These are phyloP conservation scores for Populus tremula DNA, from an alignment of 345 rosid genomes.

Conservation along the genomic window DNA sequence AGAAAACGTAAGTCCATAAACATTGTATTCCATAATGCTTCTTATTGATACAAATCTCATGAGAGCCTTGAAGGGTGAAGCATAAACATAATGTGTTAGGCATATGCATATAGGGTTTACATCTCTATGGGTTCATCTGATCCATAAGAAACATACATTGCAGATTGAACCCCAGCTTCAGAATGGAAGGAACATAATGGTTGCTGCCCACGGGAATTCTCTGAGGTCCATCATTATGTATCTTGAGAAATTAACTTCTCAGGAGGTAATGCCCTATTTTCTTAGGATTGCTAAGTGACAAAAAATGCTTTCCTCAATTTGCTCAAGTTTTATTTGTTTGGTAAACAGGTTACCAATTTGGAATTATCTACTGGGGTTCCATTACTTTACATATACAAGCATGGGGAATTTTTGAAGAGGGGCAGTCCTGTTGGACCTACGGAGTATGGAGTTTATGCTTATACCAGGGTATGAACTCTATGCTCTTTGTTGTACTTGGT, in stretches of 20 bases:
- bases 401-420: slow-evolving; percentile 74
- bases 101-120: not conserved
- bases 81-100: too few relatives aligned
- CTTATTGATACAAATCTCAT: slow-evolving; percentile 1
- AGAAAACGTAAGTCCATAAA: slow-evolving; percentile 38
- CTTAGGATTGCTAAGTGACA: not conserved
- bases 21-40: not conserved
- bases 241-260: slow-evolving; percentile 90
- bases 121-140: slow-evolving; percentile 5
- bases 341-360: slow-evolving; percentile 62
- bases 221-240: slow-evolving; percentile 93
- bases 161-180: slow-evolving; percentile 87
- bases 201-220: slow-evolving; percentile 96
- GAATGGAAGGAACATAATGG: slow-evolving; percentile 76
- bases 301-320: not conserved
- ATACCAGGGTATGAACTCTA: slow-evolving; percentile 54
- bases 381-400: slow-evolving; percentile 87
- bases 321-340: not conserved
- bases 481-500: too few relatives aligned
- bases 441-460: slow-evolving; percentile 94
- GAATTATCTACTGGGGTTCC: slow-evolving; percentile 93
- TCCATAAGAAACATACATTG: slow-evolving; percentile 7
- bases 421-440: slow-evolving; percentile 86
- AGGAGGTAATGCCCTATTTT: slow-evolving; percentile 52
- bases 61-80: too few relatives aligned